Conservation (phyloP, 1,284 basidiomycete genomes). For the Psilocybe mexicana region DNA sequence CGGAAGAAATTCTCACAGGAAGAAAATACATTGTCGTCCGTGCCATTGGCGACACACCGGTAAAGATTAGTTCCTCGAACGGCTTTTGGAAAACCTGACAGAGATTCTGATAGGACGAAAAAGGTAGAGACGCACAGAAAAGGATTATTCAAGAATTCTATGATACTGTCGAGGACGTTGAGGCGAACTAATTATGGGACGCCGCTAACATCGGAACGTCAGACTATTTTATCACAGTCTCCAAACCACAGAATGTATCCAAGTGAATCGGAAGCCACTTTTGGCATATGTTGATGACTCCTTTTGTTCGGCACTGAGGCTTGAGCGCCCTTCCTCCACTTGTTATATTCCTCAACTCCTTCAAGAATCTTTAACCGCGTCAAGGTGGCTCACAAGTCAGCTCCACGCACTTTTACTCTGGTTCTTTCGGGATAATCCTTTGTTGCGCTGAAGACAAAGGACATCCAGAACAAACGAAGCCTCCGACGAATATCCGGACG, state of each 20-base stretch:
- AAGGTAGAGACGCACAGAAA: slow-evolving; percentile 71
- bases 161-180: slow-evolving; percentile 70
- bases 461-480: too few relatives aligned
- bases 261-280: not conserved
- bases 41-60: slow-evolving; percentile 60
- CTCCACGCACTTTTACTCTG: not conserved
- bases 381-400: not conserved
- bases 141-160: slow-evolving; percentile 86
- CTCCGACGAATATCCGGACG: too few relatives aligned
- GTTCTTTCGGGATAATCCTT: too few relatives aligned
- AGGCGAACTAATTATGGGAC: slow-evolving; percentile 31
- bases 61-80: slow-evolving; percentile 29
- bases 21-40: slow-evolving; percentile 87
- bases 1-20: slow-evolving; percentile 74
- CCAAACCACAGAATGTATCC: too few relatives aligned
- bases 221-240: not conserved
- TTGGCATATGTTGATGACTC: not conserved
- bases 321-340: too few relatives aligned
- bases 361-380: not conserved
- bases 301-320: too few relatives aligned
- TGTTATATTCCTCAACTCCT: not conserved
- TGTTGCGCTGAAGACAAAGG: too few relatives aligned
- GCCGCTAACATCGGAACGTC: not conserved
- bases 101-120: slow-evolving; percentile 51
- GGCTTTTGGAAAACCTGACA: not conserved